phyloP scores from a whole-genome alignment of 2,329 filamentous ascomycete species.

The Microsporum ferrugineum region DNA sequence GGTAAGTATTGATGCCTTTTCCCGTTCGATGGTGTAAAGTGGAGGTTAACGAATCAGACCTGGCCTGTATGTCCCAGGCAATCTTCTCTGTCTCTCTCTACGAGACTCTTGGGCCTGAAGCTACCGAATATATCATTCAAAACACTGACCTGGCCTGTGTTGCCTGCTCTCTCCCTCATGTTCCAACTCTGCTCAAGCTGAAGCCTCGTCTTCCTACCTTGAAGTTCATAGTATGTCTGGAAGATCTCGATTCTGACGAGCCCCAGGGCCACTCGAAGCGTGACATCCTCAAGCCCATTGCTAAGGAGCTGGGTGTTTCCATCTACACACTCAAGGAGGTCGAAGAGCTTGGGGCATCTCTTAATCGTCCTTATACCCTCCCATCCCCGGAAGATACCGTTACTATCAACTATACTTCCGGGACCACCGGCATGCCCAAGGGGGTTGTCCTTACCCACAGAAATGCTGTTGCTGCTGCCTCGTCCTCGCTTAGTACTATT shows the following conservation, averaged over 20 bases:
- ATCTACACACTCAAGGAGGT: slow-evolving; percentile 73
- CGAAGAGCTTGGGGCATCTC: slow-evolving; percentile 64
- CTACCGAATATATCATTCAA: slow-evolving; percentile 92
- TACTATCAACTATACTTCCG: slow-evolving; percentile 60
- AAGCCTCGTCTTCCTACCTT: slow-evolving; percentile 64
- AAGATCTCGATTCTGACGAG: slow-evolving; percentile 72
- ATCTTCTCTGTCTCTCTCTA: slow-evolving; percentile 90
- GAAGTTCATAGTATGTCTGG: slow-evolving; percentile 79
- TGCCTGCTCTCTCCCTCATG: slow-evolving; percentile 66
- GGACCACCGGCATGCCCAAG: slow-evolving; percentile 53
- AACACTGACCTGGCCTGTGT: slow-evolving; percentile 68
- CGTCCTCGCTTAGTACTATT: slow-evolving; percentile 46
- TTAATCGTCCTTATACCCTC: slow-evolving; percentile 57
- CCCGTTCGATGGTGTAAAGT: not conserved
- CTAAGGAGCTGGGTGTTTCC: slow-evolving; percentile 59
- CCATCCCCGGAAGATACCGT: slow-evolving; percentile 64
- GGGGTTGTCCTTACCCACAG: slow-evolving; percentile 63
- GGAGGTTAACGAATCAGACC: slow-evolving; percentile 43
- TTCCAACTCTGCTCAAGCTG: slow-evolving; percentile 70
- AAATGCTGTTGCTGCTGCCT: slow-evolving; percentile 64
- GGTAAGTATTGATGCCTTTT: slow-evolving; percentile 36
- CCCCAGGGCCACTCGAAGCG: slow-evolving; percentile 65
- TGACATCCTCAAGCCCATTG: slow-evolving; percentile 63
- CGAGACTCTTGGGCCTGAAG: slow-evolving; percentile 83
- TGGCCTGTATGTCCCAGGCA: slow-evolving; percentile 75